Percentiles rank a stretch among this genome's conserved stretches.
Conservation (phyloP, 495 filamentous ascomycete genomes). For the Penicillium salamii region DNA sequence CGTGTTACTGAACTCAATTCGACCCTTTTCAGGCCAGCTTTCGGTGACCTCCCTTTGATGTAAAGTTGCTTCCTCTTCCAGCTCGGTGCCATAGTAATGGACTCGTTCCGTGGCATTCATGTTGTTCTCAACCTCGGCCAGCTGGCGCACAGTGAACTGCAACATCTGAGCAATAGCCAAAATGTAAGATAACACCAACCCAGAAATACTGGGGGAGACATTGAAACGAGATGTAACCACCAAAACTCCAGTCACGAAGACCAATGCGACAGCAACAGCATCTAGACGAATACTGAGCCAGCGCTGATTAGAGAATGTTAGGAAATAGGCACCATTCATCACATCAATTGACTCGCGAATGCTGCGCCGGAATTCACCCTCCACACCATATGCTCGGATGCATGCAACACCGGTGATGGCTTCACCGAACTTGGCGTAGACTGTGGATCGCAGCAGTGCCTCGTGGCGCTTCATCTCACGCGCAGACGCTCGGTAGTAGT, state of each 20-base stretch:
- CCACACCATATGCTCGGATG: constrained; percentile 85
- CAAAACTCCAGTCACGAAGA: constrained; percentile 83
- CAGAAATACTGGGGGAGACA: constrained; percentile 78
- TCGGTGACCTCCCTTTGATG: constrained; percentile 62
- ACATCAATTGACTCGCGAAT: constrained; percentile 72
- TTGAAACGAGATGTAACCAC: constrained; percentile 93
- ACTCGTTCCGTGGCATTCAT: constrained; percentile 96
- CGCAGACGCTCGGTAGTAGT: constrained; percentile 87
- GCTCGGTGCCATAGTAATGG: constrained; percentile 82
- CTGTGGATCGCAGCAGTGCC: constrained; percentile 75
- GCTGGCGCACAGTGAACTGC: constrained; percentile 89
- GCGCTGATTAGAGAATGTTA: constrained; percentile 91
- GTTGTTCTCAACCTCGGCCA: constrained; percentile 94
- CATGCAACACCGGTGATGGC: constrained; percentile 77
- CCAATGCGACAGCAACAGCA: constrained; percentile 72
- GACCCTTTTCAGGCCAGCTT: constrained; percentile 79
- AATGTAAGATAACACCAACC: constrained; percentile 89
- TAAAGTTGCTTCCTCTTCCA: constrained; percentile 85
- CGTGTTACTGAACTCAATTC: constrained; percentile 80
- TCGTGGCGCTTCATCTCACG: constrained; percentile 94
- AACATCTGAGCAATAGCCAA: constrained; percentile 93
- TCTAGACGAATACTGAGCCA: constrained; percentile 88
- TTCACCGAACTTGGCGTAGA: constrained; percentile 92
- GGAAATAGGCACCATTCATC: constrained; percentile 91
- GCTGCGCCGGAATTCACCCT: constrained; percentile 66